These are phyloP conservation scores for Tulasnella sp. DNA, from an alignment of 768 basidiomycete species.

Conservation along the genomic window DNA sequence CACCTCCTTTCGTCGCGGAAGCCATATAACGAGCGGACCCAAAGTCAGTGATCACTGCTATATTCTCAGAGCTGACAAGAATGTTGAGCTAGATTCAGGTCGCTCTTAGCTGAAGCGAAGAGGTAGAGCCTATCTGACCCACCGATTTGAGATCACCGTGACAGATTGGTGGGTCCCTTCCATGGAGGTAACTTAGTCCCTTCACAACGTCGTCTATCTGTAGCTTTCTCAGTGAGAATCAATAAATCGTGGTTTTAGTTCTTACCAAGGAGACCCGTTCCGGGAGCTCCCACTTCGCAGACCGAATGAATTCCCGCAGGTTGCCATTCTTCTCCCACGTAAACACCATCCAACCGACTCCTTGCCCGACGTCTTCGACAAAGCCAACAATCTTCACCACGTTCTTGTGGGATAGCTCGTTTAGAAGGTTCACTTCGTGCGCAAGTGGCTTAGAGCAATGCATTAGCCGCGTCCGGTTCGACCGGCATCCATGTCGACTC, in stretches of 20 bases:
- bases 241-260: background rate
- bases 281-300: background rate
- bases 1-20: no score
- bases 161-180: background rate
- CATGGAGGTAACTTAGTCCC: background rate
- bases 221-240: background rate
- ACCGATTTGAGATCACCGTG: background rate
- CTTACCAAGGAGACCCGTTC: background rate
- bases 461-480: background rate
- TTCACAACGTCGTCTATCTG: background rate
- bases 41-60: background rate
- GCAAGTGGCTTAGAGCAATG: background rate
- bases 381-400: background rate
- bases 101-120: background rate
- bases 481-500: background rate
- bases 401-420: background rate
- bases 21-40: background rate
- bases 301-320: background rate
- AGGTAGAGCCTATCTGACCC: background rate
- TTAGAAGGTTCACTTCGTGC: background rate
- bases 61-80: background rate
- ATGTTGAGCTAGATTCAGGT: background rate
- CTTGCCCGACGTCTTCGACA: background rate
- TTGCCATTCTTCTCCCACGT: background rate
- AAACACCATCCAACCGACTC: background rate